phyloP scores from a whole-genome alignment of 345 rosid species.

The Passiflora organensis region DNA sequence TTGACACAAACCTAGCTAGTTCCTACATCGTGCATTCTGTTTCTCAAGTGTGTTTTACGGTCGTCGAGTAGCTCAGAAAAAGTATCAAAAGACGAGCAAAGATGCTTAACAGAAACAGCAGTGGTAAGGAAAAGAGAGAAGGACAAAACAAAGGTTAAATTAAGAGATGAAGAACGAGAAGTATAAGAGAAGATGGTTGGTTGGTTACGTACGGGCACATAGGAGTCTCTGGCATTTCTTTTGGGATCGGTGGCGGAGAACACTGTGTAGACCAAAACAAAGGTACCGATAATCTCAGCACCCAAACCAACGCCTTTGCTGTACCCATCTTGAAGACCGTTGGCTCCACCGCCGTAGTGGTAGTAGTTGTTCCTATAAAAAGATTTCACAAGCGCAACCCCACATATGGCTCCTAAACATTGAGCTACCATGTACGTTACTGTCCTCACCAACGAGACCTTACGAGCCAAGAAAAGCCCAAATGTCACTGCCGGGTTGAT shows the following conservation, averaged over 20 bases:
- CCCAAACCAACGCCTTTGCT: slow-evolving; percentile 53
- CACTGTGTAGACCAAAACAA: slow-evolving; percentile 79
- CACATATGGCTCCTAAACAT: slow-evolving; percentile 70
- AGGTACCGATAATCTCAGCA: slow-evolving; percentile 87
- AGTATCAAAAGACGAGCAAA: too few species aligned
- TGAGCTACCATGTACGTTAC: slow-evolving; percentile 68
- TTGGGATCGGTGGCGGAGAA: slow-evolving; percentile 90
- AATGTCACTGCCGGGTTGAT: slow-evolving; percentile 91
- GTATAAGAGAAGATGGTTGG: neutral
- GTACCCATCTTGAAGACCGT: slow-evolving; percentile 47
- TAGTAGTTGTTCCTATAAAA: slow-evolving; percentile 52
- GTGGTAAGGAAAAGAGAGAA: neutral
- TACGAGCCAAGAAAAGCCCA: slow-evolving; percentile 65
- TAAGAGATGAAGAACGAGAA: too few species aligned
- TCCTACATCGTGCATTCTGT: too few species aligned
- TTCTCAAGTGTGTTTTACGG: too few species aligned
- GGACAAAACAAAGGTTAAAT: too few species aligned
- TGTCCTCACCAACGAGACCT: slow-evolving; percentile 66
- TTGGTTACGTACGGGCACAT: slow-evolving; percentile 57
- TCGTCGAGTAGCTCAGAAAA: too few species aligned
- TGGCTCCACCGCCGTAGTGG: slow-evolving; percentile 64
- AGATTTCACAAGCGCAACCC: slow-evolving; percentile 71
- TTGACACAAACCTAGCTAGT: too few species aligned
- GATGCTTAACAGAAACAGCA: neutral
- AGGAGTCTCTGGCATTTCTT: slow-evolving; percentile 83